These are phyloP conservation scores for Salix purpurea DNA, from an alignment of 345 rosid genomes.

Conservation along the genomic window DNA sequence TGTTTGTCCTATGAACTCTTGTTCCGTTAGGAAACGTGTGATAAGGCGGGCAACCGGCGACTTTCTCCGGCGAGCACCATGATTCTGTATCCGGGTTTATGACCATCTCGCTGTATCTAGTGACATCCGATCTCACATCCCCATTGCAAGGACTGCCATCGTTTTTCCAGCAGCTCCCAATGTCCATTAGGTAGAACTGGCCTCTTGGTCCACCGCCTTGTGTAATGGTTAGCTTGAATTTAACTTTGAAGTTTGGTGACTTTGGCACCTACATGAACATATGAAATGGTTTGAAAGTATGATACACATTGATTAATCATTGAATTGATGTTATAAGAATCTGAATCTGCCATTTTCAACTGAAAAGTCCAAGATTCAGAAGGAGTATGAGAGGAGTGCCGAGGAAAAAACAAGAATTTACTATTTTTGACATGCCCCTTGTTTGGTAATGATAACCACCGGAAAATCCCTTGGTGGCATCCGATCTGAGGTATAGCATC, in stretches of 20 bases:
- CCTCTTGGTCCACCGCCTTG: conserved; percentile 71
- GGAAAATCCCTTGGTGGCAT: conserved; percentile 68
- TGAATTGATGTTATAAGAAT: too few relatives aligned
- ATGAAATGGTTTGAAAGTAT: not conserved
- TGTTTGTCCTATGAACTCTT: not conserved
- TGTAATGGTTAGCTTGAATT: conserved; percentile 49
- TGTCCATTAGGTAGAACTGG: conserved; percentile 75
- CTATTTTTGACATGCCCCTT: conserved; percentile 75
- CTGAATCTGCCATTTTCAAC: too few relatives aligned
- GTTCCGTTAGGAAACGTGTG: conserved; percentile 17
- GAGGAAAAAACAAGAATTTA: not conserved
- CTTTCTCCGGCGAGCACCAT: conserved; percentile 9
- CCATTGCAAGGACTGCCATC: conserved; percentile 68
- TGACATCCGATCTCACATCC: conserved; percentile 60
- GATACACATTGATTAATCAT: too few relatives aligned
- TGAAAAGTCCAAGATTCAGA: too few relatives aligned
- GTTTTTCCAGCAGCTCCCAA: conserved; percentile 87
- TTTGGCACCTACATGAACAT: conserved; percentile 36
- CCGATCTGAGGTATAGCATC: conserved; percentile 89
- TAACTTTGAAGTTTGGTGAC: conserved; percentile 68
- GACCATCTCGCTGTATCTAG: conserved; percentile 48
- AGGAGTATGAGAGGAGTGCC: too few relatives aligned
- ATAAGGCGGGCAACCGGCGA: conserved; percentile 6
- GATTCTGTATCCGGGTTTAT: conserved; percentile 10
- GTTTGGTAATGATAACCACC: conserved; percentile 74